Evolutionary conservation across 352 stramenopile genomes (phyloP), one percentile per base, ranked within the genome.

Genomic region (Globisporangium paddicum): DNA sequence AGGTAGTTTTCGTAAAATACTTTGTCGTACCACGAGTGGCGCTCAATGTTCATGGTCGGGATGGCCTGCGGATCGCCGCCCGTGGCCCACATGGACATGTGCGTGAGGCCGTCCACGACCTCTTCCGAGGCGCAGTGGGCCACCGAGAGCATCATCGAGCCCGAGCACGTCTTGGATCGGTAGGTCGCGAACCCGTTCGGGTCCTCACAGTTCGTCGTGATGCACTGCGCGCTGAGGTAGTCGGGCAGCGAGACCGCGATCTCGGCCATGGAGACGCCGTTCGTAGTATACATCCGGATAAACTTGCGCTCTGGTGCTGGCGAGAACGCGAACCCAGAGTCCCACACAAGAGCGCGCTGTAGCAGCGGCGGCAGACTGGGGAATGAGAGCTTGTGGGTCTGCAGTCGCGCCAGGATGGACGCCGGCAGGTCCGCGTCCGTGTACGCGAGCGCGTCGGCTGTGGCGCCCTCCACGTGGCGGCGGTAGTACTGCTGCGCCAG

Each of bases 321-420:
- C 25, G 25, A 55, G 21, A 68, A 35, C 23, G 63, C 63, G 41
- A 68, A 82, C 1, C 73, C 73, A 10, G 68, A 67, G 60, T 79
- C 68, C 73, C 73, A 79, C 6, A 79, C 32, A 4, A 79, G 38
- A 18, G 73, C 65, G 11, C 63, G 68, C 55, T 79, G 73, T 10
- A 79, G 61, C 25, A 73, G 58, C 19, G 47, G 34, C 19, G 58
- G 59, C n/a, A 70, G 48, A 28, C 50, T 30, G 9, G 28, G n/a
- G 58, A 64, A 63, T 38, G 47, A 46, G 18, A 45, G 50, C 48
- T 58, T 38, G 34, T 34, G 41, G 19, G 5, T 3, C 7, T 35
- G 16, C 8, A 64, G 41, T 14, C 48, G 58, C 13, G 38, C 30
- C 16, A 35, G 34, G 54, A 71, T 63, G 9, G 7, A 18, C 25